Conservation (phyloP, 805 yeast species). For the Starmera quercuum region DNA sequence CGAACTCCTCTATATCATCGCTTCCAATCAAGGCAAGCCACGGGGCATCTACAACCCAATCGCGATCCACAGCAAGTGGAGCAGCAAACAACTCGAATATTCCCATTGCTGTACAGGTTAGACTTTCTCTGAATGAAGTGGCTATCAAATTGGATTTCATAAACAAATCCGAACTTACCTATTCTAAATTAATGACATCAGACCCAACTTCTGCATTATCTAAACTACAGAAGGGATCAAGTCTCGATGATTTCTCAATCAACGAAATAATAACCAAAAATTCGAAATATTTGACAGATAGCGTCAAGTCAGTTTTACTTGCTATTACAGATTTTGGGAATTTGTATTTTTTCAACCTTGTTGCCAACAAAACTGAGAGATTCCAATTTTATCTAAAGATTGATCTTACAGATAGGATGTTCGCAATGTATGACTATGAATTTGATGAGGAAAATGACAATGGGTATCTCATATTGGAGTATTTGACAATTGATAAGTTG, state of each 20-base stretch:
- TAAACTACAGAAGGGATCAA: constrained; percentile 2
- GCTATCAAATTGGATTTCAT: constrained; percentile 19
- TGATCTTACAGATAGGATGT: constrained; percentile 39
- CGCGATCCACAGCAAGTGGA: constrained; percentile 1
- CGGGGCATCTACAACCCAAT: not conserved
- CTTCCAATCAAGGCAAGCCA: too few relatives aligned
- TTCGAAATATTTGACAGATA: constrained; percentile 10
- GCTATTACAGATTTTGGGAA: constrained; percentile 26
- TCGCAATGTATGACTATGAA: constrained; percentile 77
- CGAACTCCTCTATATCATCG: too few relatives aligned
- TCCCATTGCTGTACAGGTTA: constrained; percentile 5
- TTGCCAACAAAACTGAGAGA: constrained; percentile 17
- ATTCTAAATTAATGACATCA: constrained; percentile 7
- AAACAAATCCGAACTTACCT: constrained; percentile 11
- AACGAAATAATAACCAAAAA: constrained; percentile 23
- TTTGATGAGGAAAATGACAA: constrained; percentile 49
- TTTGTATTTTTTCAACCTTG: constrained; percentile 20
- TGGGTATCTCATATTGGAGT: constrained; percentile 61
- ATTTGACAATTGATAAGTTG: constrained; percentile 48
- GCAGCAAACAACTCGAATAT: not conserved
- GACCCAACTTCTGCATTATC: constrained; percentile 10
- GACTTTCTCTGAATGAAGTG: constrained; percentile 10
- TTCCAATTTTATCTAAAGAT: constrained; percentile 26
- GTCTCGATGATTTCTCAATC: constrained; percentile 22
- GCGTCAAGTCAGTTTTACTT: constrained; percentile 20